Conservation (phyloP, 768 basidiomycete genomes). For the Lanmaoa pseudosensibilis region DNA sequence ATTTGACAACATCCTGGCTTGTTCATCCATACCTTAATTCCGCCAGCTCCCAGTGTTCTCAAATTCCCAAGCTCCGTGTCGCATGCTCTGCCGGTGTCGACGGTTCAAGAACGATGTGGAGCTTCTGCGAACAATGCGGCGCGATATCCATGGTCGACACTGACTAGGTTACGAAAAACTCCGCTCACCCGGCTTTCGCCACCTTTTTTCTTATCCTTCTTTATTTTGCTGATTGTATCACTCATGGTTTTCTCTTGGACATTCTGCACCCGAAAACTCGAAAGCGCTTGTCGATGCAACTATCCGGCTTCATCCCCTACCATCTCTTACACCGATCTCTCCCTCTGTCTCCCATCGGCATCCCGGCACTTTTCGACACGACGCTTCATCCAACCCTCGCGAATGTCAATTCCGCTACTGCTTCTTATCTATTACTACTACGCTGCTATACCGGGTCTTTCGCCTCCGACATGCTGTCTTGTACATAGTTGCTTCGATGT, state of each 20-base stretch:
- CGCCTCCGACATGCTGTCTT: conserved; percentile 26
- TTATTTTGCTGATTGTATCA: conserved; percentile 33
- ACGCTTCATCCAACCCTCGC: conserved; percentile 21
- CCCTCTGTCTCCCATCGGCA: conserved; percentile 14
- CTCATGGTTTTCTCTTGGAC: conserved; percentile 28
- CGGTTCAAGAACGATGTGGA: conserved; percentile 80
- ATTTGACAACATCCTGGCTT: conserved; percentile 12
- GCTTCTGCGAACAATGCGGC: conserved; percentile 85
- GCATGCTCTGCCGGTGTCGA: conserved; percentile 70
- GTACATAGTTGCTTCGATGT: conserved; percentile 33
- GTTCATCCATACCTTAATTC: conserved; percentile 10
- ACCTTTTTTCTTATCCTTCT: conserved; percentile 26
- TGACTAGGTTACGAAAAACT: conserved; percentile 42
- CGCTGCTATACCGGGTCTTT: conserved; percentile 21
- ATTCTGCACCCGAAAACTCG: conserved; percentile 25
- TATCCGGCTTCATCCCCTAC: conserved; percentile 13
- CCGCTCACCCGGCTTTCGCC: conserved; percentile 9
- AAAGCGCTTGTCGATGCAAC: conserved; percentile 26
- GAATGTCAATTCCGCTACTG: conserved; percentile 18
- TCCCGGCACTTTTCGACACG: conserved; percentile 22
- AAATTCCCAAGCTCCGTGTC: conserved; percentile 81
- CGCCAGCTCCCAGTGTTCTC: conserved; percentile 62
- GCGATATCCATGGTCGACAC: conserved; percentile 86
- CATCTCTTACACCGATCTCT: conserved; percentile 10
- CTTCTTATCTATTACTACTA: conserved; percentile 18